Evolutionary conservation across 352 stramenopile genomes (phyloP).

Genomic region (Phytophthora multivora): DNA sequence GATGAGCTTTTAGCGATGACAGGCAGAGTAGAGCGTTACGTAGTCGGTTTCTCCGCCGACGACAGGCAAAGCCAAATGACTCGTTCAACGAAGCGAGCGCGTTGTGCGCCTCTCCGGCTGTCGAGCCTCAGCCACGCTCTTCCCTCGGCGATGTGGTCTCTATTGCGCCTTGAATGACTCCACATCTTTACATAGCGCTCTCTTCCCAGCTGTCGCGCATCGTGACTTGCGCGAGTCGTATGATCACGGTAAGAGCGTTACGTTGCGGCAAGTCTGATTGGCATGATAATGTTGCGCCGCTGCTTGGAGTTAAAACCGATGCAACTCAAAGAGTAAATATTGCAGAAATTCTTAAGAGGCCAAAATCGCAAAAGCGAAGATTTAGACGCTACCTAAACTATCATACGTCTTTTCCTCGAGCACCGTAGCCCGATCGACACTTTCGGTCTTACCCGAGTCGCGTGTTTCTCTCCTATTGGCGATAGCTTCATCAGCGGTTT

Average conservation of each 20-base stretch:
- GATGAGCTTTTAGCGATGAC: conserved; percentile 19
- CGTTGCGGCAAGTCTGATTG: conserved; percentile 12
- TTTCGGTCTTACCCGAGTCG: neutral
- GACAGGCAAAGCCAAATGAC: conserved; percentile 24
- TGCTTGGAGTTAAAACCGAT: neutral
- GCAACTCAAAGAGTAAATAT: conserved; percentile 9
- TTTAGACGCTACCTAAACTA: conserved; percentile 13
- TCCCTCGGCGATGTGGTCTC: conserved; percentile 21
- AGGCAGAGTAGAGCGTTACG: conserved; percentile 11
- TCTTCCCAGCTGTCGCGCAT: conserved; percentile 26
- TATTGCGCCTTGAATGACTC: conserved; percentile 10
- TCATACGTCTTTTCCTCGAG: neutral
- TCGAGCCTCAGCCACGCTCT: conserved; percentile 6
- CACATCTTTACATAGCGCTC: conserved; percentile 30
- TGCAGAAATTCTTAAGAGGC: conserved; percentile 6
- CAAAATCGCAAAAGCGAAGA: neutral
- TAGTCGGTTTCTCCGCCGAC: conserved; percentile 15
- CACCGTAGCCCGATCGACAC: neutral
- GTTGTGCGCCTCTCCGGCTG: conserved; percentile 15
- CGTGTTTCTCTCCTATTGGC: conserved; percentile 1
- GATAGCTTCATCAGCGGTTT: conserved; percentile 23
- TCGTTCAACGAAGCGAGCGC: conserved; percentile 18
- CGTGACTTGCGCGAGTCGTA: conserved; percentile 18
- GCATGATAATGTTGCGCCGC: neutral
- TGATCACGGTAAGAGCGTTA: neutral